Conservation (phyloP, 2,329 filamentous ascomycete species). For the Coniochaeta ligniaria region DNA sequence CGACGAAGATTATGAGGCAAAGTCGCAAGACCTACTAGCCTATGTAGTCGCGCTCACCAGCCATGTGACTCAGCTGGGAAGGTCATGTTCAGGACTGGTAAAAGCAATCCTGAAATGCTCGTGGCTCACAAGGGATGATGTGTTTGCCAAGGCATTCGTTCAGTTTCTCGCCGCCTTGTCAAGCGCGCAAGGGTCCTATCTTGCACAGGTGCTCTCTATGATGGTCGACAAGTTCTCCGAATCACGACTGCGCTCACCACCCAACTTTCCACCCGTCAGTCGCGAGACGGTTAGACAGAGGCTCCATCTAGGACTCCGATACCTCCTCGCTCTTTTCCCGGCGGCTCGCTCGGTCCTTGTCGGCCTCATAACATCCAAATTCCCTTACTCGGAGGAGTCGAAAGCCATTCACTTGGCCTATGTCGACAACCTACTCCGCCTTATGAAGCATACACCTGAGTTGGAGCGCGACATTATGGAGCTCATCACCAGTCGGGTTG, state of each 20-base stretch:
- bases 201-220: slow-evolving; percentile 68
- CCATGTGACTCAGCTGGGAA: slow-evolving; percentile 52
- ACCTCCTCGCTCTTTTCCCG: slow-evolving; percentile 74
- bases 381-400: slow-evolving; percentile 70
- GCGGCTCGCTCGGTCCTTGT: slow-evolving; percentile 66
- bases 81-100: slow-evolving; percentile 52
- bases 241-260: slow-evolving; percentile 30
- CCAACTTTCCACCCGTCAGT: slow-evolving; percentile 51
- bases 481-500: slow-evolving; percentile 75
- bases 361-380: slow-evolving; percentile 58
- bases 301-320: slow-evolving; percentile 68
- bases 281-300: slow-evolving; percentile 62
- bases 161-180: slow-evolving; percentile 66
- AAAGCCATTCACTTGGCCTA: slow-evolving; percentile 80
- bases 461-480: slow-evolving; percentile 75
- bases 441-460: slow-evolving; percentile 72
- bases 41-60: slow-evolving; percentile 58
- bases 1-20: slow-evolving; percentile 38
- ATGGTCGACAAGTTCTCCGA: slow-evolving; percentile 71
- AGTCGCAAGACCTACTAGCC: slow-evolving; percentile 48
- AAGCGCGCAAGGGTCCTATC: slow-evolving; percentile 75
- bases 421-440: slow-evolving; percentile 71
- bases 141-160: slow-evolving; percentile 60
- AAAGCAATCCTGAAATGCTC: slow-evolving; percentile 51
- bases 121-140: slow-evolving; percentile 58